A percentile compares a stretch with the other conserved stretches of the same genome.
Conservation (phyloP, 495 filamentous ascomycete species). For the Lasiosphaeris hirsuta region DNA sequence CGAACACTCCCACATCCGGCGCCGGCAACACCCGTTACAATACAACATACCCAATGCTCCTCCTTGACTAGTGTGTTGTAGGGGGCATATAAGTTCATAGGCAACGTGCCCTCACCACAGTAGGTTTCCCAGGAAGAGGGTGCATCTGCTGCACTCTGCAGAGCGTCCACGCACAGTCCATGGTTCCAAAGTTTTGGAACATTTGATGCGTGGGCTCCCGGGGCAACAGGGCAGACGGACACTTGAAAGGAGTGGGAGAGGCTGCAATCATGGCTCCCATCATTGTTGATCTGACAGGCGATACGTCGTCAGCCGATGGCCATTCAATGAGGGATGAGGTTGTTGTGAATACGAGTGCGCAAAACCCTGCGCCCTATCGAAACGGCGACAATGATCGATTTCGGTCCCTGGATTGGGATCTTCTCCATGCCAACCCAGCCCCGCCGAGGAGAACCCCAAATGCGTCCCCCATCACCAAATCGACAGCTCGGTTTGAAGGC, state of each 20-base stretch:
- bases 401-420: neutral
- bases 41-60: too few relatives aligned
- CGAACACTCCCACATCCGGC: neutral
- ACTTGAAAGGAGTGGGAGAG: neutral
- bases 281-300: neutral
- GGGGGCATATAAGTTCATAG: too few relatives aligned
- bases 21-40: too few relatives aligned
- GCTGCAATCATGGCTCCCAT: slow-evolving; percentile 1
- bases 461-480: neutral
- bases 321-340: too few relatives aligned
- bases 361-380: neutral
- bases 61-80: too few relatives aligned
- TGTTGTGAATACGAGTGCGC: too few relatives aligned
- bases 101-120: too few relatives aligned
- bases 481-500: neutral
- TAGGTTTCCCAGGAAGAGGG: too few relatives aligned
- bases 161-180: too few relatives aligned
- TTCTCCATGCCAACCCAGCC: neutral
- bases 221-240: neutral
- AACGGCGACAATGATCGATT: neutral
- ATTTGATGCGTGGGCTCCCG: neutral
- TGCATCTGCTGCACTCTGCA: too few relatives aligned
- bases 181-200: neutral
- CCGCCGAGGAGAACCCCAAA: neutral
- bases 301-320: neutral